Evolutionary conservation across 306 rosid genomes (phyloP).

Genomic region (Delonix regia): DNA sequence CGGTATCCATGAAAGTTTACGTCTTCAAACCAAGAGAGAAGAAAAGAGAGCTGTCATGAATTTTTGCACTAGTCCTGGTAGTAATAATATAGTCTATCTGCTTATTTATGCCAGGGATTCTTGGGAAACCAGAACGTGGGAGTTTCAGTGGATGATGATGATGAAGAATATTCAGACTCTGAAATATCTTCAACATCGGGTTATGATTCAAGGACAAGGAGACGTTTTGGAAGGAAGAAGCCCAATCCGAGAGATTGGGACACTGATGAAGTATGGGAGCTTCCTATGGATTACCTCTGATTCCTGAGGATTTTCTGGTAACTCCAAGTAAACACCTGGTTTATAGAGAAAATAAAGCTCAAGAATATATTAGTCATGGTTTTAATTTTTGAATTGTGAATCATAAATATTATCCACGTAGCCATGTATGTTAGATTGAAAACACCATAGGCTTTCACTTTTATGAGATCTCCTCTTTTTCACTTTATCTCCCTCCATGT

Average conservation of each 20-base stretch:
- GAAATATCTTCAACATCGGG: slow-evolving; percentile 52
- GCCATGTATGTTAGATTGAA: too few species aligned
- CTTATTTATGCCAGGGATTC: slow-evolving; percentile 59
- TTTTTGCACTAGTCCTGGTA: not conserved
- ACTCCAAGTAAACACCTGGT: not conserved
- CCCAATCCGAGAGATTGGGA: slow-evolving; percentile 48
- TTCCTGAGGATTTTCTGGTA: slow-evolving; percentile 17
- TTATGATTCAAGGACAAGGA: slow-evolving; percentile 43
- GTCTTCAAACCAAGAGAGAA: too few species aligned
- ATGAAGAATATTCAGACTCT: slow-evolving; percentile 55
- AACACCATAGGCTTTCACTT: not conserved
- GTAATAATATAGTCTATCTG: slow-evolving; percentile 15
- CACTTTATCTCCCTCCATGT: too few species aligned
- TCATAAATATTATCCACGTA: too few species aligned
- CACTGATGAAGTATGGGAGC: slow-evolving; percentile 74
- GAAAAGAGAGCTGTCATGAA: too few species aligned
- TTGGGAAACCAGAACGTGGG: slow-evolving; percentile 71
- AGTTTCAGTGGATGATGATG: slow-evolving; percentile 58
- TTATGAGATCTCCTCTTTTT: too few species aligned
- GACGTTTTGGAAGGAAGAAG: slow-evolving; percentile 51
- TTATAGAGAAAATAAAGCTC: slow-evolving; percentile 2
- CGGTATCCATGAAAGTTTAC: too few species aligned
- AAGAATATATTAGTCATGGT: slow-evolving; percentile 23
- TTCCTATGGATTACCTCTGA: slow-evolving; percentile 85
- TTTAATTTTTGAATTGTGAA: too few species aligned